Percentiles rank a stretch among this genome's conserved stretches.
Conservation (phyloP, 2,329 filamentous ascomycete genomes). For the Rhynchosporium secalis region DNA sequence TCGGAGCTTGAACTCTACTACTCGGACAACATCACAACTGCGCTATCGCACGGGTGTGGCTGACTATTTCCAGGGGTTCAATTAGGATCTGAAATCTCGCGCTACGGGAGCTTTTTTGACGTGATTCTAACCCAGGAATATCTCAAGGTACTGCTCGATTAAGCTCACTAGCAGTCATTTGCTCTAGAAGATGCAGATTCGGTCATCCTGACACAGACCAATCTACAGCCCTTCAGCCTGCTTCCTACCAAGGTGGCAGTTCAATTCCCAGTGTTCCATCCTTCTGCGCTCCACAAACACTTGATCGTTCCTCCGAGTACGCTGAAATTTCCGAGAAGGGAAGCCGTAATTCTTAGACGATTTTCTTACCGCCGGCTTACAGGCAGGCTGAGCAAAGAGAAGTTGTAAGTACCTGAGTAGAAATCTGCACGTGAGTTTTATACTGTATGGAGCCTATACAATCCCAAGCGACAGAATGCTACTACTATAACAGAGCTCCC, state of each 20-base stretch:
- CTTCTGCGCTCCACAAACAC: neutral
- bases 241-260: conserved; percentile 16
- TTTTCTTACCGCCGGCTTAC: conserved; percentile 23
- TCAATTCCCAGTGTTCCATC: conserved; percentile 12
- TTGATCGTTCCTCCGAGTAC: conserved; percentile 11
- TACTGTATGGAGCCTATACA: neutral
- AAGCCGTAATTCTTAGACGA: conserved; percentile 12
- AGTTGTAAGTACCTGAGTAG: conserved; percentile 4
- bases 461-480: conserved; percentile 6
- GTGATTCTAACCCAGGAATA: conserved; percentile 13
- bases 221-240: conserved; percentile 6
- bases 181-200: neutral
- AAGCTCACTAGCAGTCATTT: conserved; percentile 4
- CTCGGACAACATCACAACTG: neutral
- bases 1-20: conserved; percentile 11
- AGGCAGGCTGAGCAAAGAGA: conserved; percentile 18
- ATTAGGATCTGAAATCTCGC: conserved; percentile 13
- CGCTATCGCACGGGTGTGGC: conserved; percentile 6
- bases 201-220: neutral
- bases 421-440: conserved; percentile 13
- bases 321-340: conserved; percentile 9
- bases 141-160: conserved; percentile 5
- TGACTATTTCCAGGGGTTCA: neutral
- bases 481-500: conserved; percentile 14
- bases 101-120: conserved; percentile 15